A percentile compares a stretch with the other conserved stretches of the same genome.
Evolutionary conservation across 768 basidiomycete genomes (phyloP).

Genomic region (Serendipita sp.): DNA sequence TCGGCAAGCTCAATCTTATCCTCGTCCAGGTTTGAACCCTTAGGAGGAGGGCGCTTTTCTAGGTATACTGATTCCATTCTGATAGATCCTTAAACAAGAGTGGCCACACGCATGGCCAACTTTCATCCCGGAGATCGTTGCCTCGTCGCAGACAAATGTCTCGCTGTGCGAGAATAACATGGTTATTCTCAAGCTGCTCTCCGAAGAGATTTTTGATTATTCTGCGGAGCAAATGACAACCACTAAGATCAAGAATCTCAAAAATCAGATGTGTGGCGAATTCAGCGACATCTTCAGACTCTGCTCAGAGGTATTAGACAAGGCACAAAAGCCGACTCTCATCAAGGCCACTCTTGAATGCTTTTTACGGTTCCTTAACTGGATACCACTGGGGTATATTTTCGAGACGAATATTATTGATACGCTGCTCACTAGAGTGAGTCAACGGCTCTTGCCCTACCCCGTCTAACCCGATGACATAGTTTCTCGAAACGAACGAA

Average conservation of each 20-base stretch:
- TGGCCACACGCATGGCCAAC: slow-evolving; percentile 99
- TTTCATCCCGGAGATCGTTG: slow-evolving; percentile 92
- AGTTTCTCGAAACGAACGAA: slow-evolving; percentile 95
- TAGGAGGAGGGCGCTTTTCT: background rate
- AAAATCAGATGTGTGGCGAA: slow-evolving; percentile 95
- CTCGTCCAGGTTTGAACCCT: slow-evolving; percentile 63
- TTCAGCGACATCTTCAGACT: slow-evolving; percentile 97
- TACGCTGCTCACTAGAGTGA: slow-evolving; percentile 73
- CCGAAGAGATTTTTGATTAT: slow-evolving; percentile 97
- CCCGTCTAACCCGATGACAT: slow-evolving; percentile 8
- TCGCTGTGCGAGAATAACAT: slow-evolving; percentile 99
- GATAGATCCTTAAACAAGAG: slow-evolving; percentile 93
- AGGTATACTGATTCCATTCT: background rate
- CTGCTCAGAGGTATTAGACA: slow-evolving; percentile 89
- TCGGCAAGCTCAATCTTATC: slow-evolving; percentile 94
- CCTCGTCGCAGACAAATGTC: slow-evolving; percentile 91
- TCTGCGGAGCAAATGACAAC: slow-evolving; percentile 98
- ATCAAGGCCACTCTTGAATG: slow-evolving; percentile 94
- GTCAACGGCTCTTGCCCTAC: slow-evolving; percentile 19
- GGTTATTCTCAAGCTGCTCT: slow-evolving; percentile 92
- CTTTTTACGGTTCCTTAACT: slow-evolving; percentile 86
- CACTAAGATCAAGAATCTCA: slow-evolving; percentile 90
- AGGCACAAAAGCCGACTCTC: slow-evolving; percentile 88
- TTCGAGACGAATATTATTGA: slow-evolving; percentile 98
- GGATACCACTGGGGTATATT: slow-evolving; percentile 98